Base-by-base conservation (phyloP, 768 basidiomycete genomes). In the Rossbeevera mucosa region DNA sequence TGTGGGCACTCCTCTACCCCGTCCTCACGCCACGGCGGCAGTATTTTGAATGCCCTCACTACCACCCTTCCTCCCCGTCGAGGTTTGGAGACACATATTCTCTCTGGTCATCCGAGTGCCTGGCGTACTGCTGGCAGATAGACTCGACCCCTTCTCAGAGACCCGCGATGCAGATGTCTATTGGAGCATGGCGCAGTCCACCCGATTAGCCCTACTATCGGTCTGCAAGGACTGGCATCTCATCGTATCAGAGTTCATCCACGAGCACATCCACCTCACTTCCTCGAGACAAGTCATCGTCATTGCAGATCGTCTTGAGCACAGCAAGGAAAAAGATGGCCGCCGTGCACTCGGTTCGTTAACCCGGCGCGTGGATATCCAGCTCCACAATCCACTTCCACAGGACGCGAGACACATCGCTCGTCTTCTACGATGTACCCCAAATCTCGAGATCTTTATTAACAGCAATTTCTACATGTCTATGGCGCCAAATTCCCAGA, bases 401-500 rank as follows among this genome's bases (percentile, higher is more conserved):
- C 46, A 45, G 30, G 56, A 56, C 5, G 51, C 51, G 12, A 36
- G 6, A 1, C 55, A 61, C 43, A 64, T 76, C 20, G 60, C 69
- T 11, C 72, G 76, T 9, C 62, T 79, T 16, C 54, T 79, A 29
- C 62, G 60, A 13, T 70, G 69, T 50, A 75, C 74, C 0, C 76
- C 76, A 7, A 77, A 75, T 51, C 69, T 79, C 36, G 57, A 71
- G 55, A 74, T 76, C 29, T 77, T 75, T 52, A 55, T 70, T 57
- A 75, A 75, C 56, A 65, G 68, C 51, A 78, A 74, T 52, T 59
- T 54, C 43, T 62, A 66, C 59, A 59, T 60, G 64, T 56, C 65
- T n/a, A 9, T 61, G 7, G 53, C 54, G 1, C 53, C 64, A 3
- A 55, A 25, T 36, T 47, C 56, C 18, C 64, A 59, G 20, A 42